Conservation (phyloP, 768 basidiomycete genomes). For the Mycena metata region DNA sequence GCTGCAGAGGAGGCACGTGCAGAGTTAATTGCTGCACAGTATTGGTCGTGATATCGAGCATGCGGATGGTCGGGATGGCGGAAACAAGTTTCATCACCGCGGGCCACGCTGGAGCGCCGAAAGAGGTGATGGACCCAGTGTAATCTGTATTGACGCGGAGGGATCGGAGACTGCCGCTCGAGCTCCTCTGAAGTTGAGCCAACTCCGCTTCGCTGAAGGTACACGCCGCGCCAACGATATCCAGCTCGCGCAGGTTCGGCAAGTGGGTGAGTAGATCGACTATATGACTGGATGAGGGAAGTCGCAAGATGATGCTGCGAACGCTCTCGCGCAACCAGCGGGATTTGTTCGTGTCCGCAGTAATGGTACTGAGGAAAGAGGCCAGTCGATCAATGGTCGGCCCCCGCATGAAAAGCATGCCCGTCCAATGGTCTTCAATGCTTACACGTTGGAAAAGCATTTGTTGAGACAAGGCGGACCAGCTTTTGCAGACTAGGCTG, state of each 20-base stretch:
- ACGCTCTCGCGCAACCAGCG: conserved; percentile 9
- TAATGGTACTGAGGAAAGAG: conserved; percentile 2
- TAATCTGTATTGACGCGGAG: conserved; percentile 9
- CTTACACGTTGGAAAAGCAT: conserved; percentile 6
- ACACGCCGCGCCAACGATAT: neutral
- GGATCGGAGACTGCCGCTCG: neutral
- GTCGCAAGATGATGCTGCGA: neutral
- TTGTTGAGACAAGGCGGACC: conserved; percentile 1
- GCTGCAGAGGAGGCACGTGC: neutral
- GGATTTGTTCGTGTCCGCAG: conserved; percentile 6
- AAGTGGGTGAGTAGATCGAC: conserved; percentile 3
- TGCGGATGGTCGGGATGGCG: neutral
- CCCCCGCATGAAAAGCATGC: no score
- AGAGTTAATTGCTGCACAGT: neutral
- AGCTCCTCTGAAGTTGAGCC: neutral
- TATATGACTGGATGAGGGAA: neutral
- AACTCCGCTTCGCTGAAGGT: neutral
- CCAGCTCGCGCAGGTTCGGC: conserved; percentile 12
- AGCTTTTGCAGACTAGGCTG: neutral
- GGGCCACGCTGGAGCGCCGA: neutral
- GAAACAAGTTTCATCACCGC: neutral
- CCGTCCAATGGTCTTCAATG: neutral
- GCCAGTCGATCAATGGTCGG: no score
- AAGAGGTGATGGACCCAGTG: neutral
- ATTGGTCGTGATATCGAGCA: conserved; percentile 14